Percentiles rank a stretch among this genome's conserved stretches.
These are phyloP conservation scores for Capillidium heterosporum DNA, from an alignment of 371 early-diverging fungal species.

Conservation along the genomic window DNA sequence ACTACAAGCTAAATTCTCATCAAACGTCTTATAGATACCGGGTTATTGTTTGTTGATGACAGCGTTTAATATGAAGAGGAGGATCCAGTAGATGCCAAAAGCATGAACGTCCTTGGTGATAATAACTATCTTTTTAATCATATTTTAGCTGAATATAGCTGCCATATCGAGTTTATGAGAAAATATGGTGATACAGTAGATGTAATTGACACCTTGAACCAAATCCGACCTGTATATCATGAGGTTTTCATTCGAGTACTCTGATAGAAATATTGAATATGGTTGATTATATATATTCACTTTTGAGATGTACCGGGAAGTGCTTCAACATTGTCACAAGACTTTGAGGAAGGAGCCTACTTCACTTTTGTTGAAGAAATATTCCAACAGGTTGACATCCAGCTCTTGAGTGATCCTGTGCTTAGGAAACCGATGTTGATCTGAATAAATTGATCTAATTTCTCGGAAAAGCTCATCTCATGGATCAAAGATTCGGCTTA, in stretches of 20 bases:
- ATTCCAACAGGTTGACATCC: conserved; percentile 16
- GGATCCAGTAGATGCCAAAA: conserved; percentile 33
- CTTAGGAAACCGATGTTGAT: conserved; percentile 22
- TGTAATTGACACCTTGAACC: conserved; percentile 49
- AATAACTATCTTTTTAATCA: conserved; percentile 20
- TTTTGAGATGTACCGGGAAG: not conserved
- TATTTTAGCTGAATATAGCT: conserved; percentile 21
- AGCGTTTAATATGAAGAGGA: conserved; percentile 40
- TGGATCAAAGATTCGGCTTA: conserved; percentile 12
- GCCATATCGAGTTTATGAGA: conserved; percentile 23
- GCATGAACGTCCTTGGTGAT: conserved; percentile 29
- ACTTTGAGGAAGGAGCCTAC: not conserved
- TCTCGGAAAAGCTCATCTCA: conserved; percentile 28
- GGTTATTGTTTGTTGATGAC: conserved; percentile 47
- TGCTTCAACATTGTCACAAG: not conserved
- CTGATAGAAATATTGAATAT: not conserved
- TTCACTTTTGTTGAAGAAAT: conserved; percentile 7
- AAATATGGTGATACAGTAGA: conserved; percentile 25
- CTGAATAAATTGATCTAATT: conserved; percentile 52
- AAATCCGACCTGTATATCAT: conserved; percentile 22
- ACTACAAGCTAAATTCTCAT: conserved; percentile 16
- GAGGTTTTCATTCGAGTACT: conserved; percentile 3
- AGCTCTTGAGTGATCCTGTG: conserved; percentile 7
- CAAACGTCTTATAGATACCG: conserved; percentile 37
- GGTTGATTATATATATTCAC: not conserved